Conservation (phyloP, 2,329 filamentous ascomycete species). For the Colletotrichum viniferum region DNA sequence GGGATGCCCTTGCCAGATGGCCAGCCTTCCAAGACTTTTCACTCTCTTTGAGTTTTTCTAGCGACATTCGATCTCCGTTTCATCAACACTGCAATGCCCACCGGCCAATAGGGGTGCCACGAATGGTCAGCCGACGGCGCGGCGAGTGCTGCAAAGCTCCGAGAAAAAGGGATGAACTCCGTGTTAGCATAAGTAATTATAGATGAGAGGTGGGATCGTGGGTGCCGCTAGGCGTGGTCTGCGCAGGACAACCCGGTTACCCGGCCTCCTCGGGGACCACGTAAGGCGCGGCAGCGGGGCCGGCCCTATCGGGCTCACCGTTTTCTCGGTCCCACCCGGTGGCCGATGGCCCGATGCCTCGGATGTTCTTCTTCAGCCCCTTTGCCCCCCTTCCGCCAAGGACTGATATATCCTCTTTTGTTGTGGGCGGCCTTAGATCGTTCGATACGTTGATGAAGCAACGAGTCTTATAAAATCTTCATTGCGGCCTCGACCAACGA, state of each 20-base stretch:
- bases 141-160: neutral
- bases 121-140: neutral
- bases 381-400: neutral
- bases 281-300: neutral
- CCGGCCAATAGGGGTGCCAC: neutral
- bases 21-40: neutral
- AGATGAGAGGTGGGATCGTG: neutral
- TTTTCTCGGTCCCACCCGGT: neutral
- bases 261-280: neutral
- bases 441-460: neutral
- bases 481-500: neutral
- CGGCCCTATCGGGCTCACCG: conserved; percentile 2
- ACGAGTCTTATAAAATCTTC: neutral
- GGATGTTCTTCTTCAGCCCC: neutral
- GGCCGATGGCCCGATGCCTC: neutral
- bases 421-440: neutral
- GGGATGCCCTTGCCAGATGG: neutral
- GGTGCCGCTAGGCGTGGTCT: neutral
- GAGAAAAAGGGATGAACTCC: neutral
- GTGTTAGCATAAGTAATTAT: neutral
- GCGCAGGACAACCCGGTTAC: neutral
- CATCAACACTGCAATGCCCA: neutral
- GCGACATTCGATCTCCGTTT: neutral
- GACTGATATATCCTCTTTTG: neutral
- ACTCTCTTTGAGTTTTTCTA: neutral